A percentile compares a stretch with the other conserved stretches of the same genome.
These are phyloP conservation scores for Colletotrichum sp. DNA, from an alignment of 2,329 filamentous ascomycete genomes.

Conservation along the genomic window DNA sequence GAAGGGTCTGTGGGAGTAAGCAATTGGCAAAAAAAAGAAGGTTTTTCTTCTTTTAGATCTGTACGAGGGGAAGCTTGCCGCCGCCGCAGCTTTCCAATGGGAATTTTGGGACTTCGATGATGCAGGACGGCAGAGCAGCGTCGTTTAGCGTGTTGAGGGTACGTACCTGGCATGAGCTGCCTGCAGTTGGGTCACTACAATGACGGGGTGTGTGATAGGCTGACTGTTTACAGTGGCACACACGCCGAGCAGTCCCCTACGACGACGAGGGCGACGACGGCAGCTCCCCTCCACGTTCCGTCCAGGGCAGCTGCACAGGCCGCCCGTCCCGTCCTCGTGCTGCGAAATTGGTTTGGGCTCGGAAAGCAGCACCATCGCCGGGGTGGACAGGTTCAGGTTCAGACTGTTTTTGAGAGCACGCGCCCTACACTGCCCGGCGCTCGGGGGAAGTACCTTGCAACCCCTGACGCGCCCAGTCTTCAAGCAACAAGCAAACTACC, in stretches of 20 bases:
- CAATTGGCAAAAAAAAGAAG: neutral
- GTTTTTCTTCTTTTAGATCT: neutral
- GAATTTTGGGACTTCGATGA: slow-evolving; percentile 13
- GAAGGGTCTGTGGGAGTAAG: neutral
- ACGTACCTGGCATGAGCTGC: neutral
- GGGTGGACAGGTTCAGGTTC: neutral
- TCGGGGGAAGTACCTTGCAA: slow-evolving; percentile 9
- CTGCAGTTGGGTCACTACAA: neutral
- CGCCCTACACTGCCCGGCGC: neutral
- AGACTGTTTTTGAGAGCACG: neutral
- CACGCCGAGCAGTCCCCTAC: neutral
- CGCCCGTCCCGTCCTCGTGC: neutral
- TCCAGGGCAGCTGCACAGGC: neutral
- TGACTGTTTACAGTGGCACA: neutral
- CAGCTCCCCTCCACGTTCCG: neutral
- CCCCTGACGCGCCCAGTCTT: slow-evolving; percentile 10
- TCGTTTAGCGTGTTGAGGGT: neutral
- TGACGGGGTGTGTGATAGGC: neutral
- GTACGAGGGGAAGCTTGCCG: neutral
- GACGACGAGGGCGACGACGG: neutral
- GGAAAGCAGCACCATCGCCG: neutral
- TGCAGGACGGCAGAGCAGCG: slow-evolving; percentile 1
- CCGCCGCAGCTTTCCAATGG: neutral
- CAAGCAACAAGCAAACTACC: neutral
- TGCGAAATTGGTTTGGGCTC: neutral